Evolutionary conservation across 2,329 filamentous ascomycete genomes (phyloP), one percentile per base, ranked within the genome.

Genomic region (Paraconiothyrium brasiliense): DNA sequence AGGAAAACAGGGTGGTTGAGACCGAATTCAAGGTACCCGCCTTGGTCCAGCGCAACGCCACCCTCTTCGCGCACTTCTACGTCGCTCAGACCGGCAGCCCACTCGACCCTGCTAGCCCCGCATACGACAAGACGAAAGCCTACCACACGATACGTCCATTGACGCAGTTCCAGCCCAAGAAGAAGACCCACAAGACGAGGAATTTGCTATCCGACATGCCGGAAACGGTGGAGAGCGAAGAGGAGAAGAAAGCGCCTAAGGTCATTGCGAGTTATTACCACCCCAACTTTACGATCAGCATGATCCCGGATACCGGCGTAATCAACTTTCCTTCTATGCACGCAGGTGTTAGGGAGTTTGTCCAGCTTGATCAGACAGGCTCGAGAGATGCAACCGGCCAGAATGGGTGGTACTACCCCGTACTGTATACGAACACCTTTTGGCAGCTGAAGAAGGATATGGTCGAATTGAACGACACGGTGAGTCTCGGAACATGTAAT

Each of bases 371-470:
- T 77, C 79, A 87, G 1, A 93, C 89, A 2, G 92, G 91, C 50
- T 92, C 93, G 48, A 89, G 95, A 62, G 95, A 99, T 77, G 88
- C 85, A 1, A 89, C 88, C 14, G 95, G 95, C 41, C 87, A 94
- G 79, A 93, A 98, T 79, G 90, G 90, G 63, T 99, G 94, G 94
- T 99, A 98, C 76, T 89, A 91, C 75, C 95, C 95, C 4, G 87
- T 97, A 48, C 81, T 98, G 43, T 99, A 93, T 76, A 84, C 95
- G 75, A 99, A 99, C 81, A 96, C 91, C 4, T 99, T 99, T 81
- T 99, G 95, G 95, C 94, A 98, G 80, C 85, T 99, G 66, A 92
- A 87, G 76, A 90, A 86, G 65, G 93, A 98, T 71, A 98, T 98
- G 94, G 92, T 86, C 24, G 86, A 94, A 68, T 83, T 99, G 54